Evolutionary conservation across 305 asterid genomes (phyloP), one percentile per base, ranked within the genome.

Genomic region (Rubia occidens): DNA sequence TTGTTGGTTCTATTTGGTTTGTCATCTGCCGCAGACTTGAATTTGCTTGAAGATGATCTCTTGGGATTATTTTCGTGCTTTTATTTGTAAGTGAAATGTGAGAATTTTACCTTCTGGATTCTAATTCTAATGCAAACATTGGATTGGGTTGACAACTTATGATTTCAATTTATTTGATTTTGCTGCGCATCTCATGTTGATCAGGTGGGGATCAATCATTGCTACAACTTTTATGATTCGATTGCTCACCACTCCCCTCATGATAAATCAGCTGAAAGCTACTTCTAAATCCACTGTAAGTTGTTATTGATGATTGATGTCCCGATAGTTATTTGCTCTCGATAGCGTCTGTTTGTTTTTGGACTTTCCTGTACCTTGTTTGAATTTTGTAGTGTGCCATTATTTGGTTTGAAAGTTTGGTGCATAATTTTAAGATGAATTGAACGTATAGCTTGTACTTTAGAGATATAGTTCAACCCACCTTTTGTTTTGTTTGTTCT

Each of bases 181-280:
- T 54, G 42, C 11, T 18, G 42, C 39, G 5, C 7, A 15, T 17
- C 53, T 74, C 71, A 32, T 70, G 49, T 74, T 79, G 66, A 78
- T 80, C 82, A 93, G 98, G 98, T 93, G 98, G 96, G 88, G 83
- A 68, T 79, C 98, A 18, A 85, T 93, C 71, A 83, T 72, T 66
- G 62, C 55, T 71, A 79, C 96, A 55, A 86, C 97, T 17, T 17
- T 90, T 72, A 20, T 90, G 73, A 88, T 93, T 76, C 95, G 98
- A 66, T 35, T 43, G 39, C 9, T 82, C 59, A 87, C 87, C 69
- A 56, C 89, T 81, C 98, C 98, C 24, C 72, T 93, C 67, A 73
- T 86, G 78, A 75, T 93, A 69, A 75, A 88, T 80, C 91, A 85
- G 78, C 77, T 93, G 78, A 93, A 90, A 83, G 74, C 95, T 68